Evolutionary conservation across 1,284 basidiomycete species (phyloP).

Genomic region (Irpex sp.): DNA sequence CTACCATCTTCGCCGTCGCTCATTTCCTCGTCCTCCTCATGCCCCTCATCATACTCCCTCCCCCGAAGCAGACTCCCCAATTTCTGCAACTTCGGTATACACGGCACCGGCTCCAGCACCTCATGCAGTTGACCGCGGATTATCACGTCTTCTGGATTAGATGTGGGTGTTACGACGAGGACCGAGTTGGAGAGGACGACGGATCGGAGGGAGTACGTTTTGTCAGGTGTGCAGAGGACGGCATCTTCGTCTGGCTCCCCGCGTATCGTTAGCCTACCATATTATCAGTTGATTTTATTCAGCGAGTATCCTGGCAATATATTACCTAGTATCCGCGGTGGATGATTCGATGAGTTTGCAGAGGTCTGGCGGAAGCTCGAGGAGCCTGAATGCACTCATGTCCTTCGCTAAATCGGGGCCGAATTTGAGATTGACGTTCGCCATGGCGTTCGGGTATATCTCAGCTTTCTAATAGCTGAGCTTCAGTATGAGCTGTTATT

Average conservation of each 20-base stretch:
- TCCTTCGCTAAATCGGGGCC: constrained; percentile 44
- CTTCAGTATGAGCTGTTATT: not conserved
- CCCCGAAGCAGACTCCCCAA: constrained; percentile 61
- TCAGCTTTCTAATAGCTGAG: not conserved
- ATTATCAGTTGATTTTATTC: constrained; percentile 9
- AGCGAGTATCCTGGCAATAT: constrained; percentile 3
- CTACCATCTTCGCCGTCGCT: constrained; percentile 30
- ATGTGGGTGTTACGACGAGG: constrained; percentile 62
- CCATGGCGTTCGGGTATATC: not conserved
- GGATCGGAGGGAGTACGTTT: constrained; percentile 79
- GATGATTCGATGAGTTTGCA: constrained; percentile 37
- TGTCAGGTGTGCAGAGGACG: constrained; percentile 77
- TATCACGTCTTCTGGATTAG: constrained; percentile 40
- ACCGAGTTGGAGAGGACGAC: constrained; percentile 85
- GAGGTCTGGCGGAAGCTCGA: constrained; percentile 68
- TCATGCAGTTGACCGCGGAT: constrained; percentile 74
- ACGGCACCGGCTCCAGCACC: constrained; percentile 72
- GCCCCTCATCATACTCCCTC: constrained; percentile 60
- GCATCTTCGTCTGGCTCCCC: constrained; percentile 81
- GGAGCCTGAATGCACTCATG: constrained; percentile 52
- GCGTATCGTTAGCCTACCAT: constrained; percentile 71
- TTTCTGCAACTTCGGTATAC: constrained; percentile 71
- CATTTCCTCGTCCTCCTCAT: constrained; percentile 41
- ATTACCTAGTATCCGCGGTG: constrained; percentile 14
- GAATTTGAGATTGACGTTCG: constrained; percentile 43